Percentiles rank a stretch among this genome's conserved stretches.
Evolutionary conservation across 2,329 filamentous ascomycete species (phyloP).

Genomic region (Colletotrichum tropicicola): DNA sequence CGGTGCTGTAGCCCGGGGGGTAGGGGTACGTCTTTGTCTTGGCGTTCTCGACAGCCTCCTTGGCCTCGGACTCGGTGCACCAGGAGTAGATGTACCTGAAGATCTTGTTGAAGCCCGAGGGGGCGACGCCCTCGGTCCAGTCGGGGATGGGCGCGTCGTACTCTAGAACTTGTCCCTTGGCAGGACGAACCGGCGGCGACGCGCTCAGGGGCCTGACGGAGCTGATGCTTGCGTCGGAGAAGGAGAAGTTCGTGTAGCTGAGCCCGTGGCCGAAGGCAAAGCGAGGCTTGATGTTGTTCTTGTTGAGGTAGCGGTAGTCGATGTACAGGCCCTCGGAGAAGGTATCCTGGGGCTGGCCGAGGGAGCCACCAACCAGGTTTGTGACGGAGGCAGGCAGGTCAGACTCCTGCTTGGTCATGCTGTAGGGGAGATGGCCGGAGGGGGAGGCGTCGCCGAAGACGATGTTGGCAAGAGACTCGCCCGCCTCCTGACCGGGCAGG

Average conservation of each 20-base stretch:
- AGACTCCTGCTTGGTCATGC: constrained; percentile 72
- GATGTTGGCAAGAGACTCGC: constrained; percentile 81
- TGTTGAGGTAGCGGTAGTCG: constrained; percentile 92
- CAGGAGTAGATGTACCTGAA: constrained; percentile 77
- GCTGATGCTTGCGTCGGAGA: constrained; percentile 60
- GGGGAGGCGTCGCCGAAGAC: constrained; percentile 80
- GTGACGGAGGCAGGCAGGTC: constrained; percentile 75
- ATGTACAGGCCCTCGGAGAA: constrained; percentile 86
- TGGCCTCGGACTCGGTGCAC: constrained; percentile 53
- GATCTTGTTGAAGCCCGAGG: constrained; percentile 65
- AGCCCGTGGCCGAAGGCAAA: constrained; percentile 90
- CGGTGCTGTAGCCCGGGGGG: constrained; percentile 70
- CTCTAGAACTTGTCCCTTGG: constrained; percentile 50
- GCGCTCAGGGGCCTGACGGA: constrained; percentile 52
- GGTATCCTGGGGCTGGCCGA: constrained; percentile 80
- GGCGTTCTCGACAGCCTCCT: constrained; percentile 48
- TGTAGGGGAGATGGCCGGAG: constrained; percentile 88
- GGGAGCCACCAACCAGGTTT: constrained; percentile 58
- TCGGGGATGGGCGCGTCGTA: constrained; percentile 62
- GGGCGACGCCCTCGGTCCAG: constrained; percentile 65
- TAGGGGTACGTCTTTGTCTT: constrained; percentile 62
- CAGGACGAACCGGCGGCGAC: constrained; percentile 43
- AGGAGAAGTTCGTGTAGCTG: constrained; percentile 79
- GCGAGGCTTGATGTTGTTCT: constrained; percentile 74
- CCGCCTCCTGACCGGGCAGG: constrained; percentile 86